Percentiles rank a stretch among this genome's conserved stretches.
Conservation (phyloP, 495 filamentous ascomycete species). For the Penicillium paxilli region DNA sequence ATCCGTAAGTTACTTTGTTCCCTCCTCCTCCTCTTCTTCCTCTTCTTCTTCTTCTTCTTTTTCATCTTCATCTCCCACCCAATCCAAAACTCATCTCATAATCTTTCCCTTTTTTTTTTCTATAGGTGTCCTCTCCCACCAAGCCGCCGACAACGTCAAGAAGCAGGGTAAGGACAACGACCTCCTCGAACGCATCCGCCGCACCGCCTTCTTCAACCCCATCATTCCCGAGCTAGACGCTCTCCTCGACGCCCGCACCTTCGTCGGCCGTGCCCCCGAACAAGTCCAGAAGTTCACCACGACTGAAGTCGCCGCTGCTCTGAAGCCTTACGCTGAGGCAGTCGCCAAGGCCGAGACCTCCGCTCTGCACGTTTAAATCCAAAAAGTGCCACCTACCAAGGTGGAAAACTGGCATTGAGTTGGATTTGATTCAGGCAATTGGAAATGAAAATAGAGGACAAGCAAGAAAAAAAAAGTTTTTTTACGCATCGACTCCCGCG, state of each 20-base stretch:
- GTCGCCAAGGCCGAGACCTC: conserved; percentile 48
- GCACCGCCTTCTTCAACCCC: conserved; percentile 76
- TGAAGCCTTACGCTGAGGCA: conserved; percentile 47
- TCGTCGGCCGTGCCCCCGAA: conserved; percentile 64
- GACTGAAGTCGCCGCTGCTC: conserved; percentile 51
- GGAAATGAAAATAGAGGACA: not conserved
- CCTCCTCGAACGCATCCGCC: conserved; percentile 76
- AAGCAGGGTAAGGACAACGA: conserved; percentile 78
- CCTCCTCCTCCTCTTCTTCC: not conserved
- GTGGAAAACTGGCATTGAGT: too few relatives aligned
- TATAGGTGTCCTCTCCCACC: conserved; percentile 75
- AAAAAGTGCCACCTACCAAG: too few relatives aligned
- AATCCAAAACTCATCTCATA: not conserved
- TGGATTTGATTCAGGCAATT: too few relatives aligned
- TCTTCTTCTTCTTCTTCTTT: too few relatives aligned
- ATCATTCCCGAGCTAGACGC: conserved; percentile 73
- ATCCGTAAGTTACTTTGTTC: conserved; percentile 48
- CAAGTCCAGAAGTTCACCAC: conserved; percentile 59
- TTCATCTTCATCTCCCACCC: too few relatives aligned
- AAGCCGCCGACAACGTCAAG: conserved; percentile 82
- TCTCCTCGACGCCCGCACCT: conserved; percentile 67
- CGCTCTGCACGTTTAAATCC: conserved; percentile 50
- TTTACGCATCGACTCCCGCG: not conserved
- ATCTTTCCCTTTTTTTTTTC: not conserved
- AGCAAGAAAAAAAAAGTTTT: not conserved